Percentiles rank a stretch among this genome's conserved stretches.
Conservation (phyloP, 2,329 filamentous ascomycete species). For the Trichoderma pleuroti region DNA sequence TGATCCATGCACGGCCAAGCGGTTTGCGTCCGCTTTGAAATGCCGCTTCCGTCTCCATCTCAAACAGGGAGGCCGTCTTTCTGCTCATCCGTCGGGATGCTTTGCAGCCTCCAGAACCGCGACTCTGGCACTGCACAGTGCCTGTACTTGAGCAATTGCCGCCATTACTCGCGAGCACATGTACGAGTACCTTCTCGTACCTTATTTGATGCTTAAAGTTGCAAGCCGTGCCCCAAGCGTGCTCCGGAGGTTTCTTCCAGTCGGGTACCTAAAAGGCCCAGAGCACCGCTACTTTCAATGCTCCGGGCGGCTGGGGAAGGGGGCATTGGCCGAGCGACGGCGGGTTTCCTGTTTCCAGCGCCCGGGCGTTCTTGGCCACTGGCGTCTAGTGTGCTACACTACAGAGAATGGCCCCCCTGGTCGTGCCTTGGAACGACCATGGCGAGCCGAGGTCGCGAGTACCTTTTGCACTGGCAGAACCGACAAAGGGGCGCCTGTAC, state of each 20-base stretch:
- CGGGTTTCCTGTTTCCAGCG: neutral
- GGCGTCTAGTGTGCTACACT: slow-evolving; percentile 1
- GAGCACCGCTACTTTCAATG: neutral
- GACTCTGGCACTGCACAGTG: neutral
- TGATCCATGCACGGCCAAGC: slow-evolving; percentile 11
- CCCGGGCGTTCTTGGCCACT: neutral
- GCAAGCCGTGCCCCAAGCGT: neutral
- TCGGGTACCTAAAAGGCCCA: neutral
- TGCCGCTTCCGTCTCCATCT: neutral
- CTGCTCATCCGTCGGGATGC: neutral
- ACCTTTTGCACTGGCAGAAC: neutral
- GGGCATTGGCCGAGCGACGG: neutral
- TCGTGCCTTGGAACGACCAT: neutral
- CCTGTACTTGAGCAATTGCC: neutral
- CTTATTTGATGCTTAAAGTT: neutral
- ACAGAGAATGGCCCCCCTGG: neutral
- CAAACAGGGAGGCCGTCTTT: neutral
- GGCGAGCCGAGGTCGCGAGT: neutral
- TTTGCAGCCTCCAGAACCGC: neutral
- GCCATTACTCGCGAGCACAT: neutral
- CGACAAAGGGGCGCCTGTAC: neutral
- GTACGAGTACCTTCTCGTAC: neutral
- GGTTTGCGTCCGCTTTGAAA: neutral
- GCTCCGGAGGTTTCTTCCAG: neutral
- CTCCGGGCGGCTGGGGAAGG: neutral